Percentiles rank a stretch among this genome's conserved stretches.
These are phyloP conservation scores for Neopestalotiopsis sp. DNA, from an alignment of 2,329 filamentous ascomycete species.

Conservation along the genomic window DNA sequence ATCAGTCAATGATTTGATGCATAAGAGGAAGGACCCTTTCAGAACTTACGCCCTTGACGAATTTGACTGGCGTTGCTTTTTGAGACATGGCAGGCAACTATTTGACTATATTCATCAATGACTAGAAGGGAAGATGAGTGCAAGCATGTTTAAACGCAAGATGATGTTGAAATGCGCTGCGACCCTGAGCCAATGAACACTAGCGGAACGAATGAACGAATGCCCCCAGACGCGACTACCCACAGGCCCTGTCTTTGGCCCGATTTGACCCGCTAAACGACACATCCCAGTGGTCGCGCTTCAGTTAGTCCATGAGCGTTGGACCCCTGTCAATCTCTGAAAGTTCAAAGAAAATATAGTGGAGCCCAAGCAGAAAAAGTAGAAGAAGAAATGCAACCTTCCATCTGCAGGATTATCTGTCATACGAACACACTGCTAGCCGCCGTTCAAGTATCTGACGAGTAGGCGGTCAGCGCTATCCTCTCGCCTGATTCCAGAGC, in stretches of 20 bases:
- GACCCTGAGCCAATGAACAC: not conserved
- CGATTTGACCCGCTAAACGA: conserved; percentile 2
- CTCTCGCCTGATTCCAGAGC: not conserved
- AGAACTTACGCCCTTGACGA: conserved; percentile 67
- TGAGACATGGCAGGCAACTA: conserved; percentile 6
- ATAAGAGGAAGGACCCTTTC: not conserved
- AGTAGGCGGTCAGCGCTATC: not conserved
- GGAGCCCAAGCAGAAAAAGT: conserved; percentile 9
- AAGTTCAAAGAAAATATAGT: conserved; percentile 14
- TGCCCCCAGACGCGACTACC: not conserved
- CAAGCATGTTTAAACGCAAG: not conserved
- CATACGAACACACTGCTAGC: conserved; percentile 14
- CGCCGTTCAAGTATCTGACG: conserved; percentile 12
- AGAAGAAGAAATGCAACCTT: conserved; percentile 14
- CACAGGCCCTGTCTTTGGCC: not conserved
- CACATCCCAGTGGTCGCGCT: not conserved
- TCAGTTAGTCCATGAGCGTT: not conserved
- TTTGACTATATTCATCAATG: not conserved
- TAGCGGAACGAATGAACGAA: not conserved
- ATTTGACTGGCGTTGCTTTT: conserved; percentile 39
- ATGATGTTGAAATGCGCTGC: not conserved
- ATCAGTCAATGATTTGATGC: conserved; percentile 23
- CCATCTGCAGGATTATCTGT: not conserved
- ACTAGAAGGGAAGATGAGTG: not conserved
- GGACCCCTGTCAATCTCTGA: not conserved